phyloP scores from a whole-genome alignment of 1,284 basidiomycete species.

The Tilletia caries region DNA sequence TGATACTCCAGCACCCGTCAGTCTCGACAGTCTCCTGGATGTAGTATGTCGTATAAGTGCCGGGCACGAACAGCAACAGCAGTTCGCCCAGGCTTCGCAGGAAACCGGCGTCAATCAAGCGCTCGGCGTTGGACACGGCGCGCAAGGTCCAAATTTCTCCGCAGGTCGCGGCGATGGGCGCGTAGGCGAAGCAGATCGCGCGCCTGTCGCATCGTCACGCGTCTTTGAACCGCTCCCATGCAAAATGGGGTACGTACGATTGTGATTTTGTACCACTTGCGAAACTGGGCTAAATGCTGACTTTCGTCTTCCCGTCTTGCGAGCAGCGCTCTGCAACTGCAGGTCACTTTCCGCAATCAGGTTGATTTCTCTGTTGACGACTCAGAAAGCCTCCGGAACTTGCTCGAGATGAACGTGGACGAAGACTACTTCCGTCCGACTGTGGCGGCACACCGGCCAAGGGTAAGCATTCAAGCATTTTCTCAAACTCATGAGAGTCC shows the following conservation, averaged over 20 bases:
- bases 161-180: conserved; percentile 9
- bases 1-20: background rate
- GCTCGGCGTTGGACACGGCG: background rate
- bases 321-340: conserved; percentile 26
- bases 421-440: conserved; percentile 37
- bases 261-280: background rate
- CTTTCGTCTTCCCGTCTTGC: conserved; percentile 20
- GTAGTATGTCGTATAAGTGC: background rate
- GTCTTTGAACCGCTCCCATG: conserved; percentile 9
- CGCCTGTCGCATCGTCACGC: conserved; percentile 34
- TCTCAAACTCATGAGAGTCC: background rate
- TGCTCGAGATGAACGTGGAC: conserved; percentile 31
- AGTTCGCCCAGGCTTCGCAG: background rate
- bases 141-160: background rate
- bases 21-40: background rate
- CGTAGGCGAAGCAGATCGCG: conserved; percentile 26
- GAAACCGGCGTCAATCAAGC: background rate
- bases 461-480: background rate
- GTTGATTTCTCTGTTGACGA: conserved; percentile 32
- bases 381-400: conserved; percentile 18
- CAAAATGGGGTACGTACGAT: conserved; percentile 12
- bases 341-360: conserved; percentile 31
- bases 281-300: background rate
- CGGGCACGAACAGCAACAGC: background rate
- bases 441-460: background rate